Conservation (phyloP, 805 yeast genomes). For the Wickerhamomyces sydowiorum region DNA sequence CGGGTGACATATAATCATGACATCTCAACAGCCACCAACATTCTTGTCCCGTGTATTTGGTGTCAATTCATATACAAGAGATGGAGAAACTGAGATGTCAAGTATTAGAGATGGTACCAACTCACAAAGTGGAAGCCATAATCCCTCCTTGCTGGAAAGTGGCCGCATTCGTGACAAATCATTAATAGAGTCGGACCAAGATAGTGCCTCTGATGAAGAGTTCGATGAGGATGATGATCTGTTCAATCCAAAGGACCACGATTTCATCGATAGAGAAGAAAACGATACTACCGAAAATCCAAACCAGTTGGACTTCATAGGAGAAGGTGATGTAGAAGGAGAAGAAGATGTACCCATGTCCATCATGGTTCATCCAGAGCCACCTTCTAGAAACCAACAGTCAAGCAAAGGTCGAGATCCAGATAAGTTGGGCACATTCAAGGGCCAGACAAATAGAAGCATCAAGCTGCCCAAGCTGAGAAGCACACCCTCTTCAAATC, state of each 20-base stretch:
- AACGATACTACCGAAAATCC: not conserved
- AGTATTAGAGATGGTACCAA: slow-evolving; percentile 8
- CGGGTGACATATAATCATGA: slow-evolving; percentile 4
- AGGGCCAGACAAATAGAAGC: no score
- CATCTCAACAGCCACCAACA: slow-evolving; percentile 34
- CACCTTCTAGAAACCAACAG: not conserved
- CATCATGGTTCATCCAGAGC: slow-evolving; percentile 9
- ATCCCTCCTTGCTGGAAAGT: not conserved
- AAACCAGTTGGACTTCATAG: slow-evolving; percentile 3
- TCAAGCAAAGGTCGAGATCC: no score
- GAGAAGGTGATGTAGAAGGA: slow-evolving; percentile 21
- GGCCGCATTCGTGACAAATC: slow-evolving; percentile 10
- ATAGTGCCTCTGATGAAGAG: not conserved
- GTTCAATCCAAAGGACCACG: not conserved
- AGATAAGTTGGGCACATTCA: no score
- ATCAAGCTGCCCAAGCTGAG: not conserved
- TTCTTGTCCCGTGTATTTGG: slow-evolving; percentile 65
- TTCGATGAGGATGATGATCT: not conserved
- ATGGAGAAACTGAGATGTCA: slow-evolving; percentile 16
- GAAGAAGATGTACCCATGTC: slow-evolving; percentile 11
- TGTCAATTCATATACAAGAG: slow-evolving; percentile 25
- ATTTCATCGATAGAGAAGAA: no score
- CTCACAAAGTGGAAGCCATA: slow-evolving; percentile 10
- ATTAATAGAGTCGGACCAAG: slow-evolving; percentile 19
- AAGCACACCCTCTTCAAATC: not conserved